A percentile compares a stretch with the other conserved stretches of the same genome.
Evolutionary conservation across 2,329 filamentous ascomycete species (phyloP).

Genomic region (Nannizziopsis arthrosporioides): DNA sequence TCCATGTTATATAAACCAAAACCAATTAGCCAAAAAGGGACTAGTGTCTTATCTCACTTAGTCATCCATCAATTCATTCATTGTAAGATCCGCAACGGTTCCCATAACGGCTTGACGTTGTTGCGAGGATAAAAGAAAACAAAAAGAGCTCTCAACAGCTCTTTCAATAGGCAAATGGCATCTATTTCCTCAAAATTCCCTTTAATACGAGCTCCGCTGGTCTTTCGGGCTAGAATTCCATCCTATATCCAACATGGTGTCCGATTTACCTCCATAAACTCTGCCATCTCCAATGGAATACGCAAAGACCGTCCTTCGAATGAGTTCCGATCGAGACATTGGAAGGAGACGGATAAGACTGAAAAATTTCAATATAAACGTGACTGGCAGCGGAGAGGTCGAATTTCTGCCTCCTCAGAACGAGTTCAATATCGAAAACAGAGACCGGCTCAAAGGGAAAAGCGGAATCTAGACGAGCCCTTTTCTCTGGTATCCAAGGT

Average conservation of each 20-base stretch:
- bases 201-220: background rate
- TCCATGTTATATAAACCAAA: no score
- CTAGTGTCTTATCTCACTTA: no score
- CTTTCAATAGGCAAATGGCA: background rate
- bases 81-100: no score
- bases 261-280: constrained; percentile 48
- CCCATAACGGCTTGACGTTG: no score
- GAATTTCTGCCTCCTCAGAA: background rate
- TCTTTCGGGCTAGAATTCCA: background rate
- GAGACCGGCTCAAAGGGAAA: background rate
- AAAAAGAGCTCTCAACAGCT: background rate
- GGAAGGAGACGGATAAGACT: background rate
- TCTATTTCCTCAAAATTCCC: background rate
- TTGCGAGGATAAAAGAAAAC: no score
- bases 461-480: background rate
- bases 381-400: background rate
- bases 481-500: constrained; percentile 7
- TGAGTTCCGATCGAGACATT: background rate
- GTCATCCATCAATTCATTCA: no score
- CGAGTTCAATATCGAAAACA: background rate
- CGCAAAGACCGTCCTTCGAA: constrained; percentile 29
- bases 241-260: background rate
- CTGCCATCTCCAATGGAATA: constrained; percentile 58
- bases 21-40: no score
- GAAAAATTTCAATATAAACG: background rate